Evolutionary conservation across 2,329 filamentous ascomycete genomes (phyloP).

Genomic region (Plectosphaerella sp.): DNA sequence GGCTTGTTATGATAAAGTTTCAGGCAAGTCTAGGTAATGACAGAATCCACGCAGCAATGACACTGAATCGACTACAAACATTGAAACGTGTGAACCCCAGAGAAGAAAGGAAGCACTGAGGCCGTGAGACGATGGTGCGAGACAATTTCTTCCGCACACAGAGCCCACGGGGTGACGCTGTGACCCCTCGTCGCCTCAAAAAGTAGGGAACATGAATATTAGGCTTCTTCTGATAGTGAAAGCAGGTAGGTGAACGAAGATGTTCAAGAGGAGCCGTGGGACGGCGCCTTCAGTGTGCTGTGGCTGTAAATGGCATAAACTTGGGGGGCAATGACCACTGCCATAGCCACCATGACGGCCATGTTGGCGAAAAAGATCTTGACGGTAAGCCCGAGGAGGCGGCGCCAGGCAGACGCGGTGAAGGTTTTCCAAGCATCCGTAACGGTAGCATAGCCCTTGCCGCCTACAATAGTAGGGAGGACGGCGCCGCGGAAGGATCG

Average conservation of each 20-base stretch:
- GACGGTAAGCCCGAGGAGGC: slow-evolving; percentile 69
- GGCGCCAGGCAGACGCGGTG: slow-evolving; percentile 64
- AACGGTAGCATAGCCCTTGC: slow-evolving; percentile 66
- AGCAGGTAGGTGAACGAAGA: too few relatives aligned
- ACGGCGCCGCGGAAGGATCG: slow-evolving; percentile 77
- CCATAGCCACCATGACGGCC: slow-evolving; percentile 40
- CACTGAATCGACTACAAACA: neutral
- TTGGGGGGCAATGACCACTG: slow-evolving; percentile 47
- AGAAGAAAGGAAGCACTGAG: too few relatives aligned
- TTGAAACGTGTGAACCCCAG: neutral
- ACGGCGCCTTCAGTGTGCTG: slow-evolving; percentile 10
- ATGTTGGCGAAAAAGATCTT: slow-evolving; percentile 62
- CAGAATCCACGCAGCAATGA: neutral
- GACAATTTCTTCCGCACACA: too few relatives aligned
- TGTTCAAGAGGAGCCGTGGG: neutral
- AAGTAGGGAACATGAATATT: too few relatives aligned
- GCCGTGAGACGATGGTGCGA: too few relatives aligned
- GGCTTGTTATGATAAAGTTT: too few relatives aligned
- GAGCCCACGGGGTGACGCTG: too few relatives aligned
- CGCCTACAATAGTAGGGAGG: slow-evolving; percentile 68
- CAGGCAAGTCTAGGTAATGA: too few relatives aligned
- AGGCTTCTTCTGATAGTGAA: too few relatives aligned
- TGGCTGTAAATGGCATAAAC: slow-evolving; percentile 34
- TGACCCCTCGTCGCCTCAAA: too few relatives aligned
- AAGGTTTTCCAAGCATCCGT: slow-evolving; percentile 78